Evolutionary conservation across 169 alveolate genomes (phyloP), one percentile per base, ranked within the genome.

Genomic region (Plasmodium berghei): DNA sequence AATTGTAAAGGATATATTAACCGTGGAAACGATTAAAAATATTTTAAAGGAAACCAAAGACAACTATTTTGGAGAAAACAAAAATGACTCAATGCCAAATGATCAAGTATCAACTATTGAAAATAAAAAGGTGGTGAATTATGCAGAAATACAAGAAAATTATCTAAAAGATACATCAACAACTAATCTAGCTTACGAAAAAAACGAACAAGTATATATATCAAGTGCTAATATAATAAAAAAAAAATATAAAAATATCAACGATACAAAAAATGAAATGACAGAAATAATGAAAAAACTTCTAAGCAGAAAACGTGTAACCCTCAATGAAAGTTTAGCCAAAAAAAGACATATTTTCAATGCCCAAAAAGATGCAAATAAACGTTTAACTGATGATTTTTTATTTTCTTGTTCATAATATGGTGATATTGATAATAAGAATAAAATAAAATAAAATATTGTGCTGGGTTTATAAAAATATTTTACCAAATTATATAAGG

Each of bases 321-420:
- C 90, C 55, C 45, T 83, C 34, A 83, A 66, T 72, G 85, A 67
- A 54, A 56, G 48, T 66, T 83, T 83, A 26, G 90, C 90, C 34
- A 67, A 40, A 46, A 83, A 45, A 67, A 66, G 90, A 56, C 85
- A 80, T 67, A 16, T 66, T 54, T 66, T 56, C 24, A 83, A 83
- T 83, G 66, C 80, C 18, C 66, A 34, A 24, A 58, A 83, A 83
- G 69, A 34, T n/a, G 16, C 6, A 20, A 34, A 16, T 14, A 52
- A 83, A 6, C 20, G 69, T 45, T n/a, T 48, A 55, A 67, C 56
- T 52, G 72, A 83, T 54, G 90, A 83, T 56, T 66, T 83, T 52
- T 73, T 83, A 28, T 62, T 46, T 45, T 34, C 69, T 16, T 67
- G 83, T 61, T 66, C 48, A 61, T 83, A 69, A 83, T 40, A 24